Conservation (phyloP, 345 rosid genomes). For the Arabidopsis thaliana region TAIR10.1 NC_003070.9:23995001-23995500, state of each 20-base stretch:
- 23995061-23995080: constrained; percentile 88
- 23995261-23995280: neutral
- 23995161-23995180: constrained; percentile 42
- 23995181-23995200: constrained; percentile 21
- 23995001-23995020: constrained; percentile 97
- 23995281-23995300: neutral
- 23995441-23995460: constrained; percentile 28
- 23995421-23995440: constrained; percentile 40
- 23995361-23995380: constrained; percentile 9
- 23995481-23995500: constrained; percentile 15
- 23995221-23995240: neutral
- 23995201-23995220: neutral
- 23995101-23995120: constrained; percentile 66
- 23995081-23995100: constrained; percentile 69
- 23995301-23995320: neutral
- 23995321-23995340: constrained; percentile 8
- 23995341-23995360: neutral
- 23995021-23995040: constrained; percentile 75
- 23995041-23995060: constrained; percentile 59
- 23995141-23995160: constrained; percentile 73
- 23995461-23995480: constrained; percentile 10
- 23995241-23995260: constrained; percentile 6
- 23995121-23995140: constrained; percentile 73
- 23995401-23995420: no score
- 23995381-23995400: constrained; percentile 10